phyloP scores from a whole-genome alignment of 495 filamentous ascomycete species.

The Jackrogersella multiformis region DNA sequence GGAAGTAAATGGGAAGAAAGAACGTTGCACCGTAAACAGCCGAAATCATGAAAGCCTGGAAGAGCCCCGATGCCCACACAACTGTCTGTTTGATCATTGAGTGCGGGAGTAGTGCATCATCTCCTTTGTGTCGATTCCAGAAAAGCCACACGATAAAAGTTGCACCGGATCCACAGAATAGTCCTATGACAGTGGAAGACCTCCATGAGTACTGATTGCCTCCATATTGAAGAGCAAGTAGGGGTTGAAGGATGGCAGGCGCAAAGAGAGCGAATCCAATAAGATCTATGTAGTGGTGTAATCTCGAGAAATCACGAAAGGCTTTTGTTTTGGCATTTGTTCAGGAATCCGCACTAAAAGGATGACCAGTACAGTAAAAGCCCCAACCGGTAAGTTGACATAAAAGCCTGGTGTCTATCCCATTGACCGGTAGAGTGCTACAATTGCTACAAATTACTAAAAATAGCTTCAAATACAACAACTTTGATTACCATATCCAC shows the following conservation, averaged over 20 bases:
- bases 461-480: too few relatives aligned
- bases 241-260: conserved; percentile 50
- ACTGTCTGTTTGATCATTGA: conserved; percentile 6
- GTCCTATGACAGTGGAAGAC: conserved; percentile 38
- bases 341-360: conserved; percentile 59
- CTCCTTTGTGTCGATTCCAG: conserved; percentile 56
- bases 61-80: conserved; percentile 1
- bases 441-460: too few relatives aligned
- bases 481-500: too few relatives aligned
- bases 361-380: conserved; percentile 43
- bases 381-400: conserved; percentile 53
- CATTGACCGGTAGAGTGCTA: too few relatives aligned
- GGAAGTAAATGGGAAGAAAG: conserved; percentile 72
- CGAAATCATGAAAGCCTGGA: conserved; percentile 18
- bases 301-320: not conserved
- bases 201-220: conserved; percentile 57
- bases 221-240: conserved; percentile 59
- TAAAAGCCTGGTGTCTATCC: conserved; percentile 67
- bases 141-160: conserved; percentile 51
- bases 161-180: conserved; percentile 53
- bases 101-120: conserved; percentile 51
- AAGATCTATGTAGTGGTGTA: conserved; percentile 12
- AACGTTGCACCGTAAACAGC: conserved; percentile 29
- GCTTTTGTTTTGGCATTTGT: conserved; percentile 2
- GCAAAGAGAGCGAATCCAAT: conserved; percentile 44